Base-by-base conservation (phyloP, 257 asterid species). In the Henckelia pumila region DNA sequence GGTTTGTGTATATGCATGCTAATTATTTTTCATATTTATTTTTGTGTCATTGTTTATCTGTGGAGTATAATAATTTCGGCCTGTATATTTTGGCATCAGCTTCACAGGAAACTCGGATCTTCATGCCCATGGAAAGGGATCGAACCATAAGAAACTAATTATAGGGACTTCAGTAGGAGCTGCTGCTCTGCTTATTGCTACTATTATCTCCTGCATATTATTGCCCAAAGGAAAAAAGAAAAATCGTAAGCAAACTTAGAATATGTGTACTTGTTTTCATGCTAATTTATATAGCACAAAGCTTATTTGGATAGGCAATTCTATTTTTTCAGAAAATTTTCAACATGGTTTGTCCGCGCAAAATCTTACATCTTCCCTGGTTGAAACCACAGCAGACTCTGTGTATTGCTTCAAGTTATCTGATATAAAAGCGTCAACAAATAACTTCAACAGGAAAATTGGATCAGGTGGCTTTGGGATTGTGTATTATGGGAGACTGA, bases 381-480 rank as follows among this genome's bases (percentile, higher is more conserved):
- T 80, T 35, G 84, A 87, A 68, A 64, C 79, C n/a, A 79, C 86
- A 26, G 57, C 93, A 28, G 99, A 94, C 77, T 84, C 91, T 58
- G 97, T 96, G 3, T 96, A 85, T 79, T 85, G 76, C 86, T 94
- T 94, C 73, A 61, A 89, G 7, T 77, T 94, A 68, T 77, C 92
- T 53, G 97, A 94, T 66, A 85, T 94, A 32, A 80, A 88, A 81
- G 89, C 81, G 19, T 95, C 99, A 21, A 94, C 99, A 5, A 91
- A 75, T 49, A 80, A 87, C 64, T 91, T 85, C 22, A 95, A 84
- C 86, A 94, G 78, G 7, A 91, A 82, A 79, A 79, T 94, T 32
- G 97, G 99, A 22, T 85, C 96, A 4, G 99, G 99, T 68, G 97
- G 96, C 30, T 94, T 91, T 65, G 99, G 99, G 63, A 82, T 94